Evolutionary conservation across 352 stramenopile genomes (phyloP), one percentile per base, ranked within the genome.

Genomic region (Phytophthora ohioensis): DNA sequence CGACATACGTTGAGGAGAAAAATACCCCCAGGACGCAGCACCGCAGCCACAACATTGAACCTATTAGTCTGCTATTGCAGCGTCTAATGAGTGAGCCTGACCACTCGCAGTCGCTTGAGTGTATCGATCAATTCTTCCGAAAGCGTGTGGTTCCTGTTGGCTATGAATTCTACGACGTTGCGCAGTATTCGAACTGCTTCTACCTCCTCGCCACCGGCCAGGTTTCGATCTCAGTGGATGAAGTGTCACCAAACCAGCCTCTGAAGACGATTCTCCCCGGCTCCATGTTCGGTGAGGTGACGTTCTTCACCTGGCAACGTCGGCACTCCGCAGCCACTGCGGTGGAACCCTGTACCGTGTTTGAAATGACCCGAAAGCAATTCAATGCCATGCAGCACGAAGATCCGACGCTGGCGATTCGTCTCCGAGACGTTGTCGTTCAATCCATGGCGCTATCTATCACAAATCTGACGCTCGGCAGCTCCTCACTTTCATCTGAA

Each of bases 211-310:
- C 78, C 0, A 75, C 69, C 12, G 83, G 83, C 21, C 75, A 78
- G 4, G 80, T 91, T 45, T 77, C 78, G 17, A 61, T 91, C 11
- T 88, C 68, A 51, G 84, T 91, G 78, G 87, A 91, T 64, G 80
- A 78, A 21, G 80, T 70, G 4, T 21, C 58, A 2, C 58, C 72
- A n/a, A 62, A 76, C 5, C 75, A 79, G 46, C 65, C 64, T 42
- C 39, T 91, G 17, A 79, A 90, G 60, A 71, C 74, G 9, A 73
- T 88, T 42, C 75, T 85, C 7, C 78, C 81, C 0, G 78, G 80
- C 4, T 80, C 80, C 11, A 86, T 94, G 73, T 94, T 94, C 66
- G 86, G 86, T 47, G 84, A 94, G 63, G 85, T 91, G 10, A 78
- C 90, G 46, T 94, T 92, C 52, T 92, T 92, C 57, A 71, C 81